Evolutionary conservation across 192 early-diverging fungal genomes (phyloP).

Genomic region (Rhizophagus clarus): DNA sequence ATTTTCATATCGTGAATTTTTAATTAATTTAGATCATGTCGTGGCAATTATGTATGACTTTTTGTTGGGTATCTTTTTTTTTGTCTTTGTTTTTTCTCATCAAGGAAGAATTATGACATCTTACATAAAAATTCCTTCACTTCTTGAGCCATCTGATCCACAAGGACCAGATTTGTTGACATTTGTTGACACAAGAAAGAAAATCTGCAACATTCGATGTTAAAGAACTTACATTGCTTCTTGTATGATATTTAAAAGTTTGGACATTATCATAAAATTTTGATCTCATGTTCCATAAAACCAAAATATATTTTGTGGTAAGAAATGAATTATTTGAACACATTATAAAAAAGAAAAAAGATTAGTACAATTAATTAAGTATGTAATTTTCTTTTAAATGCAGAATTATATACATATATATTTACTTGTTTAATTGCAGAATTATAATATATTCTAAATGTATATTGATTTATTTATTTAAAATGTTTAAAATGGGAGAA

Average conservation of each 20-base stretch:
- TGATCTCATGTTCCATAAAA: conserved; percentile 77
- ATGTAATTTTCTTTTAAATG: conserved; percentile 30
- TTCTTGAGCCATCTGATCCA: conserved; percentile 46
- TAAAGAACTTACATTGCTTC: conserved; percentile 63
- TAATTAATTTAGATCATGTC: too few relatives aligned
- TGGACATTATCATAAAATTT: conserved; percentile 54
- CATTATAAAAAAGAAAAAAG: conserved; percentile 63
- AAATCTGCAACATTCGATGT: conserved; percentile 64
- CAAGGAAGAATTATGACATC: not conserved
- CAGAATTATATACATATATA: too few relatives aligned
- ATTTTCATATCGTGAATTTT: too few relatives aligned
- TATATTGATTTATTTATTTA: too few relatives aligned
- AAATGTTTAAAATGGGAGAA: too few relatives aligned
- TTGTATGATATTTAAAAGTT: conserved; percentile 70
- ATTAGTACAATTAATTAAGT: conserved; percentile 63
- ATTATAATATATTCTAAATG: too few relatives aligned
- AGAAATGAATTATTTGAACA: conserved; percentile 66
- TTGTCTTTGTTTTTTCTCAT: not conserved
- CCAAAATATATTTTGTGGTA: conserved; percentile 68
- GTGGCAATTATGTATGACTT: too few relatives aligned
- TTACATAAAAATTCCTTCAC: conserved; percentile 23
- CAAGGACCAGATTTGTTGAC: conserved; percentile 55
- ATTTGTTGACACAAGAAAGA: conserved; percentile 67
- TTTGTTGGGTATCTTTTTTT: too few relatives aligned
- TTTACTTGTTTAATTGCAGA: too few relatives aligned